phyloP scores from a whole-genome alignment of 208 protist species.

The Trypanosomatidae sp. region DNA sequence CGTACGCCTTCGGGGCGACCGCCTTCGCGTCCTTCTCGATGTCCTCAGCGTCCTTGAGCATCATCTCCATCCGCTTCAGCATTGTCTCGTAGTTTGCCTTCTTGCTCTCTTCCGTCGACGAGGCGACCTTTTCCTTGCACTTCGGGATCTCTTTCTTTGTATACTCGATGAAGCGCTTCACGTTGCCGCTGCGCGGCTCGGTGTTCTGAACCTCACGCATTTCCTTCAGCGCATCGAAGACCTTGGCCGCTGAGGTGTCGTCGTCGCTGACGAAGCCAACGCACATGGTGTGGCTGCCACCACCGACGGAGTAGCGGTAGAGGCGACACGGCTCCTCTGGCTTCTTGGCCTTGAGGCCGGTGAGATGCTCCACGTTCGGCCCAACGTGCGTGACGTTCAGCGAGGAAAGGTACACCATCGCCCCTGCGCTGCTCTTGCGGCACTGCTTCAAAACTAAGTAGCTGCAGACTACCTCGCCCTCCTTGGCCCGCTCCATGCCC shows the following conservation, averaged over 20 bases:
- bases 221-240: slow-evolving; percentile 32
- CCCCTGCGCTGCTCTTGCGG: slow-evolving; percentile 33
- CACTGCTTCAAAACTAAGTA: slow-evolving; percentile 71
- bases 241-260: slow-evolving; percentile 27
- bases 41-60: slow-evolving; percentile 77
- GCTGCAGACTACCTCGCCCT: slow-evolving; percentile 54
- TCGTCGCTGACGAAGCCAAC: slow-evolving; percentile 37
- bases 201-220: slow-evolving; percentile 59
- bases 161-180: slow-evolving; percentile 76
- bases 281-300: slow-evolving; percentile 49
- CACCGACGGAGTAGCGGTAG: slow-evolving; percentile 75
- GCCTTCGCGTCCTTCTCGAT: slow-evolving; percentile 42
- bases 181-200: slow-evolving; percentile 74
- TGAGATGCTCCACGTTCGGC: slow-evolving; percentile 46
- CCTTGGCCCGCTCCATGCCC: slow-evolving; percentile 37
- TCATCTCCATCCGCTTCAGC: slow-evolving; percentile 68
- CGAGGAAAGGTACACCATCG: slow-evolving; percentile 63
- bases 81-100: slow-evolving; percentile 40
- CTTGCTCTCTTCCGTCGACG: slow-evolving; percentile 35
- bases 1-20: slow-evolving; percentile 52
- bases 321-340: slow-evolving; percentile 38
- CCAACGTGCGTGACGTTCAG: slow-evolving; percentile 54
- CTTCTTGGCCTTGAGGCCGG: slow-evolving; percentile 51
- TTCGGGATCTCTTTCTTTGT: slow-evolving; percentile 59
- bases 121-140: slow-evolving; percentile 42